phyloP scores from a whole-genome alignment of 352 stramenopile genomes.

The Globisporangium iwayamae region DNA sequence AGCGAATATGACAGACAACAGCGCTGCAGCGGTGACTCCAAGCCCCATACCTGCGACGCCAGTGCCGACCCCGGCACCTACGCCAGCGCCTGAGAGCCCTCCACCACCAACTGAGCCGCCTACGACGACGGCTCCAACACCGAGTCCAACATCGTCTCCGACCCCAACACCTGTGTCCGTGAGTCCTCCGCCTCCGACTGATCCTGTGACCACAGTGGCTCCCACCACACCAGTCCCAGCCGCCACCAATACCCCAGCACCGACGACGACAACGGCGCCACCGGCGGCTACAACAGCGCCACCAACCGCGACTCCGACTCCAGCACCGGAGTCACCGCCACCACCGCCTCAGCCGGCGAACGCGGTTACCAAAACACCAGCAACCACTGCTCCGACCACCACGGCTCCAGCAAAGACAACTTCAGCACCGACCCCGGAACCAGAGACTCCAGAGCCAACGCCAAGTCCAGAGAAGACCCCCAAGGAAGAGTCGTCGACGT shows the following conservation, averaged over 20 bases:
- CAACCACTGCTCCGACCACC: conserved; percentile 9
- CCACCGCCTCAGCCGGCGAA: conserved; percentile 9
- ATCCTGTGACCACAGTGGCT: conserved; percentile 9
- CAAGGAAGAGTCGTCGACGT: conserved; percentile 17
- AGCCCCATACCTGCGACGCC: neutral
- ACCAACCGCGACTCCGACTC: conserved; percentile 5
- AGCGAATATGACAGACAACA: neutral
- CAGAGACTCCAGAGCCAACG: conserved; percentile 3
- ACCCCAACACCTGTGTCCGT: conserved; percentile 8
- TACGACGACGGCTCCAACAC: neutral
- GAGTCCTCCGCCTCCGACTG: conserved; percentile 11
- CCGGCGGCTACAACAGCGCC: conserved; percentile 13
- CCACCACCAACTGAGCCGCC: neutral
- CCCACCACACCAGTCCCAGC: conserved; percentile 7
- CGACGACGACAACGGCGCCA: conserved; percentile 15
- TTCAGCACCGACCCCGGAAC: conserved; percentile 1
- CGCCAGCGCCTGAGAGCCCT: neutral
- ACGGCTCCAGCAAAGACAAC: conserved; percentile 10
- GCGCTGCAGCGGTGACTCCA: neutral
- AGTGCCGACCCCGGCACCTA: conserved; percentile 1
- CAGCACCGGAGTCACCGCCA: conserved; percentile 6
- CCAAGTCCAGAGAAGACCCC: conserved; percentile 11
- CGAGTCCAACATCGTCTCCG: neutral
- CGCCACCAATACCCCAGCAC: conserved; percentile 9
- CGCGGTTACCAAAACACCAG: neutral